Conservation (phyloP, 2,329 filamentous ascomycete genomes). For the Alternaria atra region DNA sequence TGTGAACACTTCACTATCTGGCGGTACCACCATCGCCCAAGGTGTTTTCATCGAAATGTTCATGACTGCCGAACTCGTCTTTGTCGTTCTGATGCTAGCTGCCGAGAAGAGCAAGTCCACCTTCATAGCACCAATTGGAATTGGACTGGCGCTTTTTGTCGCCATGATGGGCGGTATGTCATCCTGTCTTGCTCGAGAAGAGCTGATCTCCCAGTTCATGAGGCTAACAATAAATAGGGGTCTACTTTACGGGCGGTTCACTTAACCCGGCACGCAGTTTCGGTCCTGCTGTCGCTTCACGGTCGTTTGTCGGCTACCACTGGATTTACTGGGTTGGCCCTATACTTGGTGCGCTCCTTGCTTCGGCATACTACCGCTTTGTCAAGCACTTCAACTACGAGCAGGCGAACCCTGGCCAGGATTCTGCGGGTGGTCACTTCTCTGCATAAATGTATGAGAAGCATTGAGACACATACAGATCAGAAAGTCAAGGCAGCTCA, state of each 20-base stretch:
- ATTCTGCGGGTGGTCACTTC: constrained; percentile 21
- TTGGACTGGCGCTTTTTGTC: constrained; percentile 34
- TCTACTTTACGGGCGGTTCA: constrained; percentile 55
- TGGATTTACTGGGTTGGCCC: constrained; percentile 59
- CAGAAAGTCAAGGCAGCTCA: neutral
- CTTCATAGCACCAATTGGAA: constrained; percentile 33
- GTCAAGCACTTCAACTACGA: constrained; percentile 50
- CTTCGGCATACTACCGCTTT: constrained; percentile 58
- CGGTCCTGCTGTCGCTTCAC: constrained; percentile 52
- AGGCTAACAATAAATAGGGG: constrained; percentile 23
- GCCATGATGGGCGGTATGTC: constrained; percentile 39
- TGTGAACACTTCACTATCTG: constrained; percentile 27
- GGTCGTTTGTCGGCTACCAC: constrained; percentile 40
- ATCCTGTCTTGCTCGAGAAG: neutral
- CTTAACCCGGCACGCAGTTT: constrained; percentile 57
- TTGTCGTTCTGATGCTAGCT: constrained; percentile 40
- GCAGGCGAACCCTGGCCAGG: constrained; percentile 40
- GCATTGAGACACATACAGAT: neutral
- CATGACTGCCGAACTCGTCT: constrained; percentile 35
- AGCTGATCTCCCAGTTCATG: neutral
- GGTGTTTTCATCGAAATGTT: constrained; percentile 34
- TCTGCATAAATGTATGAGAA: neutral
- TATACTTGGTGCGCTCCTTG: constrained; percentile 52
- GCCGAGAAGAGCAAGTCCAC: constrained; percentile 44
- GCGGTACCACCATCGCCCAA: constrained; percentile 27